phyloP scores from a whole-genome alignment of 1,284 basidiomycete genomes.

The Ganoderma meredithae region DNA sequence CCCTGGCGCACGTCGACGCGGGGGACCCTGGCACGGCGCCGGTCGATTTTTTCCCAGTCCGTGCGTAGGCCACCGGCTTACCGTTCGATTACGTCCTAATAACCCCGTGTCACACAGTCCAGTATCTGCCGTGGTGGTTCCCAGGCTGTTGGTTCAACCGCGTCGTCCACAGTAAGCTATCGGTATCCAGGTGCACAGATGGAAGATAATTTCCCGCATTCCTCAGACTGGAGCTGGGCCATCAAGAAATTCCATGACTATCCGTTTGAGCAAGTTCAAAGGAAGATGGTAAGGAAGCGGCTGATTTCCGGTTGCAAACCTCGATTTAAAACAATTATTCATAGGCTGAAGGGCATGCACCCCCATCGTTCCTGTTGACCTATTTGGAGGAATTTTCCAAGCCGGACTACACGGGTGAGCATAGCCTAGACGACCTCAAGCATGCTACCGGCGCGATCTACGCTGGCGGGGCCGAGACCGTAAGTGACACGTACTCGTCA shows the following conservation, averaged over 20 bases:
- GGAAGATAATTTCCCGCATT: neutral
- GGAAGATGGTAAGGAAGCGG: slow-evolving; percentile 30
- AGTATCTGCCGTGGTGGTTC: slow-evolving; percentile 37
- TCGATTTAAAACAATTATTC: neutral
- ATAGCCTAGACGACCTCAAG: slow-evolving; percentile 31
- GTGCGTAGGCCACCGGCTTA: slow-evolving; percentile 23
- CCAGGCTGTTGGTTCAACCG: slow-evolving; percentile 39
- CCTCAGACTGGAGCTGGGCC: slow-evolving; percentile 30
- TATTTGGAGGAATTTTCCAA: slow-evolving; percentile 33
- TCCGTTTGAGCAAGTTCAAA: slow-evolving; percentile 33
- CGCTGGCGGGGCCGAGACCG: slow-evolving; percentile 31
- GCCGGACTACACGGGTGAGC: slow-evolving; percentile 30
- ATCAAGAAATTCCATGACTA: slow-evolving; percentile 32
- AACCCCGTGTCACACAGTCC: slow-evolving; percentile 24
- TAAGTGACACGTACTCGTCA: neutral
- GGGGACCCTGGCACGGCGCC: slow-evolving; percentile 30
- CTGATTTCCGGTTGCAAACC: neutral
- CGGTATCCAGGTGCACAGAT: neutral
- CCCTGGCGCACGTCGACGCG: slow-evolving; percentile 26
- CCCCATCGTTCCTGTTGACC: slow-evolving; percentile 28
- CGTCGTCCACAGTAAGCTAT: slow-evolving; percentile 30
- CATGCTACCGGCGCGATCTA: slow-evolving; percentile 29
- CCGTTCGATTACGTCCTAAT: slow-evolving; percentile 2
- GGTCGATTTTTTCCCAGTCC: slow-evolving; percentile 35
- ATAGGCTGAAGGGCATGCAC: slow-evolving; percentile 30